phyloP scores from a whole-genome alignment of 1,139 yeast genomes.

The Sugiyamaella neomexicana region DNA sequence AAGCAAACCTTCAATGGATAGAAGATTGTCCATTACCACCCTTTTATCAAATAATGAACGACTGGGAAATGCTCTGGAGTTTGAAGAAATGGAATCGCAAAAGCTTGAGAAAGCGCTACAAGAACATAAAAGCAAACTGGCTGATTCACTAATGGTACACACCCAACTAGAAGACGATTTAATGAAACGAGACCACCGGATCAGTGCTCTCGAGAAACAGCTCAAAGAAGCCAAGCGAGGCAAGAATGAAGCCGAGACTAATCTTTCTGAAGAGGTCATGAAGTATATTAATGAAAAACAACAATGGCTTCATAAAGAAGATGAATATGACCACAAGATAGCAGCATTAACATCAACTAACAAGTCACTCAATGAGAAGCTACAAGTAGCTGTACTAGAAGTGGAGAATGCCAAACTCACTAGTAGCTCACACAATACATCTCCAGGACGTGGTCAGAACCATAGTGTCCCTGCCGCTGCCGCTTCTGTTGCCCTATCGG shows the following conservation, averaged over 20 bases:
- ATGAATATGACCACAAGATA: conserved; percentile 31
- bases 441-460: no score
- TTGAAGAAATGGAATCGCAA: conserved; percentile 33
- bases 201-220: conserved; percentile 29
- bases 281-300: conserved; percentile 39
- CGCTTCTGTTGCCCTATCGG: background rate
- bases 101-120: conserved; percentile 29
- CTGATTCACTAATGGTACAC: conserved; percentile 28
- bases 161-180: conserved; percentile 37
- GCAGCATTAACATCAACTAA: conserved; percentile 18
- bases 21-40: conserved; percentile 6
- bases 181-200: conserved; percentile 31
- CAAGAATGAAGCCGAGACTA: conserved; percentile 32
- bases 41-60: conserved; percentile 23
- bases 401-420: conserved; percentile 5
- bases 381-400: conserved; percentile 3
- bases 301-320: conserved; percentile 38
- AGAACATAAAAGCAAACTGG: conserved; percentile 28
- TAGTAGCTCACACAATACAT: no score
- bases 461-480: background rate
- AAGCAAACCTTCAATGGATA: conserved; percentile 3
- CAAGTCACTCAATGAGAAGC: background rate
- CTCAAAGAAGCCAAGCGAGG: conserved; percentile 29
- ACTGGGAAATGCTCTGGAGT: conserved; percentile 32
- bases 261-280: conserved; percentile 33